Evolutionary conservation across 192 early-diverging fungal species (phyloP), one percentile per base, ranked within the genome.

Genomic region (Kickxella alabastrina): DNA sequence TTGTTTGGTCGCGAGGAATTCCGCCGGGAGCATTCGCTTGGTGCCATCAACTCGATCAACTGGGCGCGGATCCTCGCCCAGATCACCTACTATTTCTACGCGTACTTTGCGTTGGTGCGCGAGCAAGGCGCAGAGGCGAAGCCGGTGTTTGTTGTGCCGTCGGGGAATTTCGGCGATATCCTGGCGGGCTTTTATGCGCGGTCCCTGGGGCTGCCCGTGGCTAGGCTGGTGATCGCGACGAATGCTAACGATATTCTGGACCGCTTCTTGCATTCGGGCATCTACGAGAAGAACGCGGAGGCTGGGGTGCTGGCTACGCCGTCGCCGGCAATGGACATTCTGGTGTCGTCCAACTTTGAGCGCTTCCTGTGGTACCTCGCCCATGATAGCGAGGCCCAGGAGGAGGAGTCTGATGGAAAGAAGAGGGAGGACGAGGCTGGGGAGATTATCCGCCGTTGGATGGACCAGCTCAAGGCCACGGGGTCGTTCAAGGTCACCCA

Each of bases 1-100:
- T 70, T 92, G 55, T 97, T 98, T 70, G 80, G 80, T 24, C 86
- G 93, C 49, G 60, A 64, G 5, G 77, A 69, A 8, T 96, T 95
- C 74, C 86, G 85, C 46, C 58, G 54, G 25, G 73, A 81, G 43
- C 82, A 93, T 68, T 80, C 86, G 43, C 81, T 98, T 32, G 93
- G 87, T 37, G 96, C 96, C 10, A 82, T 98, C 67, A 98, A 98
- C 76, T 98, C 96, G 10, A 98, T 98, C 82, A 98, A 98, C 81
- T 97, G 94, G 94, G 93, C 94, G 10, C 84, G 94, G 31, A 98
- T 98, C 49, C 74, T 98, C 35, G 92, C 90, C 10, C 95, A 98
- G 75, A 98, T 87, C 38, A 80, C 85, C 22, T 98, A 98, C 73
- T 98, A 98, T 75, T 93, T 94, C 75, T 81, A 92, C 65, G 83